A percentile compares a stretch with the other conserved stretches of the same genome.
Evolutionary conservation across 352 stramenopile genomes (phyloP).

Genomic region (Globisporangium splendens): DNA sequence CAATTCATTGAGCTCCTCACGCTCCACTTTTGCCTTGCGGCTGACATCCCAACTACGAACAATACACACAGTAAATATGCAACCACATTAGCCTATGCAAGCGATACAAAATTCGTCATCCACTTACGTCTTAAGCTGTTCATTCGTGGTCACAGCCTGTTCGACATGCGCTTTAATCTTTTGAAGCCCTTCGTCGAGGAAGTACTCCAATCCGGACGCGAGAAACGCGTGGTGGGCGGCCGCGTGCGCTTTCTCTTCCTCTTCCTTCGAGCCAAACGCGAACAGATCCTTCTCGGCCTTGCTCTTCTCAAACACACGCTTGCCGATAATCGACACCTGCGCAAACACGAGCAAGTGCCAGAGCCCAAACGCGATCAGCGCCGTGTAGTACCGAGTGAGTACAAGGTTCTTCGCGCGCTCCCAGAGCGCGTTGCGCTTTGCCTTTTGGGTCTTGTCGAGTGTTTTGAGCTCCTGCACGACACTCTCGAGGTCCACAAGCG

Average conservation of each 20-base stretch:
- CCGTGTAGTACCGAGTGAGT: constrained; percentile 71
- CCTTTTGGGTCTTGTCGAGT: constrained; percentile 65
- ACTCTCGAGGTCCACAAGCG: constrained; percentile 61
- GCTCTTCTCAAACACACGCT: constrained; percentile 71
- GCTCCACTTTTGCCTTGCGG: constrained; percentile 58
- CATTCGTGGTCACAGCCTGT: constrained; percentile 37
- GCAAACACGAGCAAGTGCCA: constrained; percentile 82
- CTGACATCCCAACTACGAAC: constrained; percentile 56
- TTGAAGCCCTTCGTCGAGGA: constrained; percentile 57
- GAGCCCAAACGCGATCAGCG: constrained; percentile 65
- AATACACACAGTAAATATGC: neutral
- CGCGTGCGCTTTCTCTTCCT: constrained; percentile 31
- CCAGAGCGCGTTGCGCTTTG: constrained; percentile 60
- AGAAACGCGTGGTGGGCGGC: constrained; percentile 68
- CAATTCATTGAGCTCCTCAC: constrained; percentile 71
- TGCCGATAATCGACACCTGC: constrained; percentile 73
- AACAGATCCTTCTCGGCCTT: constrained; percentile 13
- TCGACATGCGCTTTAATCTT: constrained; percentile 68
- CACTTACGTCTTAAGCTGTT: constrained; percentile 46
- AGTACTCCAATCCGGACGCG: constrained; percentile 76
- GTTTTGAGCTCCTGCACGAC: constrained; percentile 72
- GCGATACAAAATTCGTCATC: neutral
- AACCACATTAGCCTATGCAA: neutral
- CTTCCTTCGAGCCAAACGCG: constrained; percentile 19
- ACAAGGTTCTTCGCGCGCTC: constrained; percentile 69